Evolutionary conservation across 805 yeast species (phyloP).

Genomic region (Monosporozyma solicola): DNA sequence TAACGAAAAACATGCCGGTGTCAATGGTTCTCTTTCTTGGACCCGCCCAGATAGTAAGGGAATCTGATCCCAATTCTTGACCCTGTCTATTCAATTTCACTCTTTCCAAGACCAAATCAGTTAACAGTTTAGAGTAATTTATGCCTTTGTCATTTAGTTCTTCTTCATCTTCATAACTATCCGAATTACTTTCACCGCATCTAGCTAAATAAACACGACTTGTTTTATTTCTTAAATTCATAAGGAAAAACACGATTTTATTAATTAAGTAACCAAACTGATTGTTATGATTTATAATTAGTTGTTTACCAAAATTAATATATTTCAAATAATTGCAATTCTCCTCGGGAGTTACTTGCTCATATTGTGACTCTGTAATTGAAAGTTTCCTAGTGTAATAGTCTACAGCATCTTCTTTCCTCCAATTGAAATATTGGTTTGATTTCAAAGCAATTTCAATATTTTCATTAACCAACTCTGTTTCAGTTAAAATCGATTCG

Average conservation of each 20-base stretch:
- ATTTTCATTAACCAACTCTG: slow-evolving; percentile 56
- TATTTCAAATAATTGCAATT: slow-evolving; percentile 71
- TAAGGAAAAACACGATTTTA: slow-evolving; percentile 82
- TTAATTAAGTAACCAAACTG: slow-evolving; percentile 83
- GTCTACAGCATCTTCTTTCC: slow-evolving; percentile 58
- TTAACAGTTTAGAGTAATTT: slow-evolving; percentile 55
- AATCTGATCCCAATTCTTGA: not conserved
- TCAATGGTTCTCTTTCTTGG: slow-evolving; percentile 77
- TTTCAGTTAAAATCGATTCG: slow-evolving; percentile 77
- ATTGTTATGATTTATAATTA: slow-evolving; percentile 69
- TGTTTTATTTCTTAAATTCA: slow-evolving; percentile 80
- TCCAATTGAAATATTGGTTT: slow-evolving; percentile 79
- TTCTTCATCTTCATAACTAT: slow-evolving; percentile 67
- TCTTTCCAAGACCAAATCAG: slow-evolving; percentile 41
- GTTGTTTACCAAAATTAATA: slow-evolving; percentile 85
- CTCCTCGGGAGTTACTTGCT: slow-evolving; percentile 52
- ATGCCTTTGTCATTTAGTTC: slow-evolving; percentile 68
- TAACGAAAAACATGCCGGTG: slow-evolving; percentile 61
- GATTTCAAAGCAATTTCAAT: slow-evolving; percentile 79
- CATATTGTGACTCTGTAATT: slow-evolving; percentile 58
- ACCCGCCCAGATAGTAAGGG: slow-evolving; percentile 75
- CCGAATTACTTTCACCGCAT: slow-evolving; percentile 44
- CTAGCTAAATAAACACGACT: slow-evolving; percentile 93
- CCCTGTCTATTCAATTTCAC: slow-evolving; percentile 22
- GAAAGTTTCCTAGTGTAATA: slow-evolving; percentile 71